Percentiles rank a stretch among this genome's conserved stretches.
Conservation (phyloP, 305 asterid genomes). For the Fraxinus platypoda region DNA sequence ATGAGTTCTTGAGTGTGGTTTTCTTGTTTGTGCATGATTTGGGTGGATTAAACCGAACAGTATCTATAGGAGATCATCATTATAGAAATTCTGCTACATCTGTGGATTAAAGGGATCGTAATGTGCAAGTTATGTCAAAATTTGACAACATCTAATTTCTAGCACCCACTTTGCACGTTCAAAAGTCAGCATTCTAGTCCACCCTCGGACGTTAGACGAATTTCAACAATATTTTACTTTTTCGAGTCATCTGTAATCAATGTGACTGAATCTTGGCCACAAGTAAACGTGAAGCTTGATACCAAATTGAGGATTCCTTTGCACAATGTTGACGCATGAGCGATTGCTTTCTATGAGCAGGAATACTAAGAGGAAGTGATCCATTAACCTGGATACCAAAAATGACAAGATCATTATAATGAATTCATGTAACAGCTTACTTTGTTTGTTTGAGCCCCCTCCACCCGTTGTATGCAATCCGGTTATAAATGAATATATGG, state of each 20-base stretch:
- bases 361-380: background rate
- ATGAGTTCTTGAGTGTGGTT: too few species aligned
- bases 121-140: background rate
- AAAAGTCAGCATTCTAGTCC: background rate
- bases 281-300: background rate
- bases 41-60: background rate
- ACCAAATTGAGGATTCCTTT: background rate
- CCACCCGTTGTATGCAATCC: background rate
- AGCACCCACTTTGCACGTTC: background rate
- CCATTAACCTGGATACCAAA: background rate
- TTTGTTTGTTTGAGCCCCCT: background rate
- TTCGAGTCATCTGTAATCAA: too few species aligned
- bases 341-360: background rate
- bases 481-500: background rate
- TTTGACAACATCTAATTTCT: background rate
- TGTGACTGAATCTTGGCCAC: background rate
- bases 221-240: too few species aligned
- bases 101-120: background rate
- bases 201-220: too few species aligned
- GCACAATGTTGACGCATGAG: background rate
- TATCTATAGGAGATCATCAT: background rate
- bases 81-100: background rate
- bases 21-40: too few species aligned
- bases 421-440: conserved; percentile 1
- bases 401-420: background rate